Evolutionary conservation across 208 protist genomes (phyloP), one percentile per base, ranked within the genome.

Genomic region (Trypanosoma cruzi): DNA sequence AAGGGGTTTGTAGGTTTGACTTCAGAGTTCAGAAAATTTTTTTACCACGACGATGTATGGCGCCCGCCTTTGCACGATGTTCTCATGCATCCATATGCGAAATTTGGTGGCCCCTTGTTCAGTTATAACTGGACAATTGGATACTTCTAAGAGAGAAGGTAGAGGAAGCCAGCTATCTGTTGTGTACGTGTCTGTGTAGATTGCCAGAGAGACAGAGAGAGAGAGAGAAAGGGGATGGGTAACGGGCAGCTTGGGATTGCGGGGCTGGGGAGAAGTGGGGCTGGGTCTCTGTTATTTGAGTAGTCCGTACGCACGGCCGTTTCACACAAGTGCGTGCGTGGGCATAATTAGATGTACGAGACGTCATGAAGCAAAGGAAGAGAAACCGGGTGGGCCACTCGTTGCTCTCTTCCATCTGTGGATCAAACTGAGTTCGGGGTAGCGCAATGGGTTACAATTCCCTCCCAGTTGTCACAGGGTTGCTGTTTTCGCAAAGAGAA

Each of bases 21-120:
- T 13, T 89, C 83, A 3, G 89, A 96, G 76, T 95, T 95, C 75
- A 77, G 92, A 20, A 96, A 96, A 76, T 96, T 96, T 76, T 96
- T 96, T 75, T 96, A 96, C 75, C 92, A 96, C 78, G 86, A 88
- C 57, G 92, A 96, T 57, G 92, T 96, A n/a, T 96, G 89, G 88
- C 89, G 92, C 53, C 92, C 92, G 24, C 73, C 76, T 26, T 68
- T 96, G 66, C 85, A 94, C 71, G 92, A 96, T 60, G 89, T 95
- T 75, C 71, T 96, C n/a, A 79, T 92, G 85, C 89, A 96, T 66
- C 92, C 89, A 2, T 95, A 90, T 53, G 74, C 78, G 29, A 93
- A 92, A 76, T 95, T 87, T 64, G 92, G 92, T 29, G 89, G 92
- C n/a, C 88, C 89, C 1, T 13, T 90, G 14, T 85, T 74, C 34